Conservation (phyloP, 768 basidiomycete species). For the Agrocybe pediades region DNA sequence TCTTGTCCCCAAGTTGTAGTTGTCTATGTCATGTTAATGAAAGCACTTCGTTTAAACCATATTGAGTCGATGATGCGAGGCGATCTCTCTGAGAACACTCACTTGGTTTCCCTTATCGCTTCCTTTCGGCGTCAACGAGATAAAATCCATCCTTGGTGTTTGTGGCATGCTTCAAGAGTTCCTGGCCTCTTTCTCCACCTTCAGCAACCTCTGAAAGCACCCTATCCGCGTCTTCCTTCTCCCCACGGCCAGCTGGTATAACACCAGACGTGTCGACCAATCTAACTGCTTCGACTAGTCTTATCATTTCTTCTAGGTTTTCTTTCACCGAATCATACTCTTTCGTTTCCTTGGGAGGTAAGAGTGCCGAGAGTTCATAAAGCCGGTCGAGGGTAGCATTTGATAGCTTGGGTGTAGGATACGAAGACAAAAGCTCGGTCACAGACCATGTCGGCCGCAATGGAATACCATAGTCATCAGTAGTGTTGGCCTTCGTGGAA, state of each 20-base stretch:
- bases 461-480: slow-evolving; percentile 68
- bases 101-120: slow-evolving; percentile 3
- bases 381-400: slow-evolving; percentile 60
- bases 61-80: too few species aligned
- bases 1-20: not conserved
- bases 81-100: not conserved
- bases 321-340: slow-evolving; percentile 52
- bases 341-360: slow-evolving; percentile 59
- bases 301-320: slow-evolving; percentile 72
- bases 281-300: slow-evolving; percentile 81
- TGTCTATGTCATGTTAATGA: too few species aligned
- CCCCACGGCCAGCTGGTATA: slow-evolving; percentile 29
- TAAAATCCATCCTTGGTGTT: slow-evolving; percentile 58
- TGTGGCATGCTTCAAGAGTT: slow-evolving; percentile 52
- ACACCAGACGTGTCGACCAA: slow-evolving; percentile 50
- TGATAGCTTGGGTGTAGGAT: slow-evolving; percentile 66
- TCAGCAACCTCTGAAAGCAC: slow-evolving; percentile 1
- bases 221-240: slow-evolving; percentile 42
- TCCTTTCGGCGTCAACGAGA: slow-evolving; percentile 57
- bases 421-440: slow-evolving; percentile 72
- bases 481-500: slow-evolving; percentile 9
- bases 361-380: slow-evolving; percentile 72
- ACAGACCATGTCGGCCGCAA: slow-evolving; percentile 79
- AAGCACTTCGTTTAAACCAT: too few species aligned
- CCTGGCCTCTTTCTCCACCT: slow-evolving; percentile 35